These are phyloP conservation scores for Aureobasidium leucospermi DNA, from an alignment of 2,329 filamentous ascomycete species.

Conservation along the genomic window DNA sequence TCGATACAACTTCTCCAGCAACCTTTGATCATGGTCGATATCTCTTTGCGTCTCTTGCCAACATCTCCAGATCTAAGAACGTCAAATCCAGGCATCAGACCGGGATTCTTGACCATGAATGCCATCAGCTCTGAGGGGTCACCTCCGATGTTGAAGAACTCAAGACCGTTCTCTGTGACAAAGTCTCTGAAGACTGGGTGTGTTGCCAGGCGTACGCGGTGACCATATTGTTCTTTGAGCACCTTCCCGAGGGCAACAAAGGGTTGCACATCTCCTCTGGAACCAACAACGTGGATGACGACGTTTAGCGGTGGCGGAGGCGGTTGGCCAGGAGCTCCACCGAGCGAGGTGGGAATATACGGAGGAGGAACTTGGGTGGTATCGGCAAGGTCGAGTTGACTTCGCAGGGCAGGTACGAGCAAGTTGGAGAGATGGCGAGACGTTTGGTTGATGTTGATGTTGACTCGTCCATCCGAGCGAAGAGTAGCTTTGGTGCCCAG, in stretches of 20 bases:
- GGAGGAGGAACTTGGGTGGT: conserved; percentile 51
- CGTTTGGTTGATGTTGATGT: conserved; percentile 72
- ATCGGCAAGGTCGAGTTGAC: conserved; percentile 44
- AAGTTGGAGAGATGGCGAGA: conserved; percentile 59
- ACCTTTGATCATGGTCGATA: conserved; percentile 22
- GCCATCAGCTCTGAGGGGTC: conserved; percentile 66
- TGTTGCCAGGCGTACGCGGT: conserved; percentile 67
- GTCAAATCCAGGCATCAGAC: conserved; percentile 23
- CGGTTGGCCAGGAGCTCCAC: conserved; percentile 54
- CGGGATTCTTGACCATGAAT: conserved; percentile 29
- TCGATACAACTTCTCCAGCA: conserved; percentile 25
- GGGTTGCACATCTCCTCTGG: conserved; percentile 67
- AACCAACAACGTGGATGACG: conserved; percentile 69
- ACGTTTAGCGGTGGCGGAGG: conserved; percentile 53
- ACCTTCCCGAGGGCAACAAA: conserved; percentile 64
- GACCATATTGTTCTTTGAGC: conserved; percentile 57
- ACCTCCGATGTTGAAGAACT: conserved; percentile 71
- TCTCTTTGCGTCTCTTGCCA: conserved; percentile 17
- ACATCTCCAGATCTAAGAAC: conserved; percentile 23
- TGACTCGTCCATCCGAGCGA: conserved; percentile 63
- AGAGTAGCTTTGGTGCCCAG: conserved; percentile 33
- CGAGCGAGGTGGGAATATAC: conserved; percentile 67
- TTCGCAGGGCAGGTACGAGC: conserved; percentile 56
- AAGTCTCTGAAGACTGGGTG: conserved; percentile 62
- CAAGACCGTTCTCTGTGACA: conserved; percentile 61